Evolutionary conservation across 2,329 filamentous ascomycete genomes (phyloP).

Genomic region (Emergomyces orientalis): DNA sequence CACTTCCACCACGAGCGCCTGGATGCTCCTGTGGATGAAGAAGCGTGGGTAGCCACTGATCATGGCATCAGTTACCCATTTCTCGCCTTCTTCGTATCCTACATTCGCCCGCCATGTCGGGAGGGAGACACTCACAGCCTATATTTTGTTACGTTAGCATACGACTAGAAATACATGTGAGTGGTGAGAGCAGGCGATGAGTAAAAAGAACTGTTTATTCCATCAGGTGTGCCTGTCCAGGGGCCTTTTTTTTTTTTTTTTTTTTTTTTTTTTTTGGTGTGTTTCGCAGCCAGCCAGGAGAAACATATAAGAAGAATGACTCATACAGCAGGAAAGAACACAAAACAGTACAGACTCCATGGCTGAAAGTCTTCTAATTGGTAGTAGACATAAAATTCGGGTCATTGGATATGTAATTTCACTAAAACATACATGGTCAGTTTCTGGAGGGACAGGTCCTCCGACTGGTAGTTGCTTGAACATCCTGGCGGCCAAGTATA

Average conservation of each 20-base stretch:
- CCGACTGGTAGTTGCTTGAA: slow-evolving; percentile 41
- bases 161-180: not conserved
- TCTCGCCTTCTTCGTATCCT: slow-evolving; percentile 84
- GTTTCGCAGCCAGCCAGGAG: not conserved
- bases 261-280: too few species aligned
- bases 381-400: not conserved
- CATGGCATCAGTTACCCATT: slow-evolving; percentile 79
- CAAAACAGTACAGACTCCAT: not conserved
- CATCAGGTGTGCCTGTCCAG: not conserved
- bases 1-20: slow-evolving; percentile 61
- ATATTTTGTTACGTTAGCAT: slow-evolving; percentile 10
- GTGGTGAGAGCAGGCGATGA: not conserved
- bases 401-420: not conserved
- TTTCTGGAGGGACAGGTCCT: slow-evolving; percentile 67
- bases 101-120: slow-evolving; percentile 89
- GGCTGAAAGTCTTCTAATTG: not conserved
- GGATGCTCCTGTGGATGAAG: slow-evolving; percentile 79
- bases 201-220: not conserved
- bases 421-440: slow-evolving; percentile 57
- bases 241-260: not conserved
- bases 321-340: not conserved
- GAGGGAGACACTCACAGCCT: slow-evolving; percentile 94
- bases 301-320: not conserved
- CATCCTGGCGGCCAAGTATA: slow-evolving; percentile 21
- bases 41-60: slow-evolving; percentile 88